phyloP scores from a whole-genome alignment of 2,329 filamentous ascomycete species.

The Exophiala phaeomuriformis region DNA sequence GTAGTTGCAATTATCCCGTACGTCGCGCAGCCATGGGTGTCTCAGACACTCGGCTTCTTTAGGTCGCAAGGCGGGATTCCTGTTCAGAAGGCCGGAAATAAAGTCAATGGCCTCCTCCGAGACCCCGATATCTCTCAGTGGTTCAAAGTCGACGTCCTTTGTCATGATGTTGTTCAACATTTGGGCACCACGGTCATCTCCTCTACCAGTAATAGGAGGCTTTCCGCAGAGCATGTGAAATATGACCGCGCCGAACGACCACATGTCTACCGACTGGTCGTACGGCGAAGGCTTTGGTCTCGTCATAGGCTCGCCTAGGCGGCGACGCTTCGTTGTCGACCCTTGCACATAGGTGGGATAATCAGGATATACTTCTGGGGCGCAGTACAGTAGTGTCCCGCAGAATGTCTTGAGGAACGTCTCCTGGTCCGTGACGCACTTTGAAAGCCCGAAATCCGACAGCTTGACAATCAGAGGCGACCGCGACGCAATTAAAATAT shows the following conservation, averaged over 20 bases:
- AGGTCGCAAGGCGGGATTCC: constrained; percentile 69
- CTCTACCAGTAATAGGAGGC: constrained; percentile 73
- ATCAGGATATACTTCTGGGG: constrained; percentile 90
- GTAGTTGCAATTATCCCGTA: constrained; percentile 52
- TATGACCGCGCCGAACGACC: constrained; percentile 88
- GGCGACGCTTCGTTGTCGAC: constrained; percentile 49
- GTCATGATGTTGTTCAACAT: constrained; percentile 80
- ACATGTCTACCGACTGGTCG: constrained; percentile 86
- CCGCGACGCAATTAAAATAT: constrained; percentile 73
- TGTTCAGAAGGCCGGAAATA: constrained; percentile 68
- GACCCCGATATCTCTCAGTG: constrained; percentile 53
- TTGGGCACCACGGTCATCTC: constrained; percentile 67
- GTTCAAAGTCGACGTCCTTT: constrained; percentile 57
- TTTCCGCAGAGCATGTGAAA: constrained; percentile 75
- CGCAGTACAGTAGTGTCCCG: constrained; percentile 90
- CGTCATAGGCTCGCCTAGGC: constrained; percentile 41
- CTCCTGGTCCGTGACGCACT: constrained; percentile 81
- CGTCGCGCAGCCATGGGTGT: constrained; percentile 66
- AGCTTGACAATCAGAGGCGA: constrained; percentile 78
- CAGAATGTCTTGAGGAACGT: constrained; percentile 96
- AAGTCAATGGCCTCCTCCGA: constrained; percentile 66
- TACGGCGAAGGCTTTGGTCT: constrained; percentile 56
- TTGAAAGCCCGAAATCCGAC: constrained; percentile 93
- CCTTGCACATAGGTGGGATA: constrained; percentile 54
- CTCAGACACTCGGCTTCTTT: constrained; percentile 62